These are phyloP conservation scores for Mycena amicta DNA, from an alignment of 768 basidiomycete genomes.

Conservation along the genomic window DNA sequence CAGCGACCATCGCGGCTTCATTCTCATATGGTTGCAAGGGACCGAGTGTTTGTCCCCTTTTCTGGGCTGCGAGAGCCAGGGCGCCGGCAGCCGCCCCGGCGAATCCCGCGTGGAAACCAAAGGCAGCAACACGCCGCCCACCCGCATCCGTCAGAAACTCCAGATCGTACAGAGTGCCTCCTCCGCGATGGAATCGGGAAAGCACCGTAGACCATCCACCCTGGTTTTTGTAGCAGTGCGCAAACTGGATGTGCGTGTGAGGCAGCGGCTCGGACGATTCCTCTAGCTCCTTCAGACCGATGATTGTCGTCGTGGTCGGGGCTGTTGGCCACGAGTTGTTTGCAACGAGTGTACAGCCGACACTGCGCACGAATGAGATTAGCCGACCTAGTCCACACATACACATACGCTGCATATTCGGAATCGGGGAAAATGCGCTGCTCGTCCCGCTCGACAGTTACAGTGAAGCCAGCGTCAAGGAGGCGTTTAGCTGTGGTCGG, in stretches of 20 bases:
- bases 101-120: slow-evolving; percentile 97
- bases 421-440: slow-evolving; percentile 93
- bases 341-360: slow-evolving; percentile 84
- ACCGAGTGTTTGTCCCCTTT: slow-evolving; percentile 62
- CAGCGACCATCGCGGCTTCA: slow-evolving; percentile 79
- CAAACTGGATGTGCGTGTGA: slow-evolving; percentile 97
- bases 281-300: slow-evolving; percentile 96
- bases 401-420: slow-evolving; percentile 88
- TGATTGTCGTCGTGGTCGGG: slow-evolving; percentile 73
- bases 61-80: slow-evolving; percentile 73
- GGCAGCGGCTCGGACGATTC: slow-evolving; percentile 78
- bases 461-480: slow-evolving; percentile 86
- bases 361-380: slow-evolving; percentile 48
- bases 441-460: slow-evolving; percentile 89
- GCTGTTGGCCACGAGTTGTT: slow-evolving; percentile 91
- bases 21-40: slow-evolving; percentile 79
- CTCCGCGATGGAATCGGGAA: slow-evolving; percentile 80
- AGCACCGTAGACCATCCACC: slow-evolving; percentile 90
- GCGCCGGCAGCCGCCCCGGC: slow-evolving; percentile 95
- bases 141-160: slow-evolving; percentile 88
- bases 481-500: slow-evolving; percentile 88
- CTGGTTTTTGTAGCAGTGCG: slow-evolving; percentile 96
- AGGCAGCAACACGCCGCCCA: slow-evolving; percentile 94
- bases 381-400: slow-evolving; percentile 1
- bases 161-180: slow-evolving; percentile 89